Conservation (phyloP, 2,329 filamentous ascomycete species). For the Neonectria coccinea region DNA sequence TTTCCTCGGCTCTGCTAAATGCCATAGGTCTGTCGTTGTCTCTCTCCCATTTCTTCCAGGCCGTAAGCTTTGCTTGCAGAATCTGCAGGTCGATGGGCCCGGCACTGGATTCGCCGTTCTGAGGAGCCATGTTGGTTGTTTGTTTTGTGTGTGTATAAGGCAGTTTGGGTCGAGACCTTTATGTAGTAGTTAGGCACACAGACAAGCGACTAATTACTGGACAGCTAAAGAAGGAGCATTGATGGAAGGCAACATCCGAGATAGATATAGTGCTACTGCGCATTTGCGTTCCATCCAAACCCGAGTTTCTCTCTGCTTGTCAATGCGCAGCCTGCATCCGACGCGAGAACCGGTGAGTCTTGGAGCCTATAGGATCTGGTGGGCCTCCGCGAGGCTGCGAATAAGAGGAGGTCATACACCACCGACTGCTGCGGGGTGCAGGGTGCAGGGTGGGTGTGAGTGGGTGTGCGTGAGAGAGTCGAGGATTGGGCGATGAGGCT, state of each 20-base stretch:
- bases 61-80: conserved; percentile 3
- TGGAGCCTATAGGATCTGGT: not conserved
- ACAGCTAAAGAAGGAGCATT: not conserved
- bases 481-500: not conserved
- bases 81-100: conserved; percentile 1
- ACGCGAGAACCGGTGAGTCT: not conserved
- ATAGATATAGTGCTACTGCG: not conserved
- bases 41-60: conserved; percentile 49
- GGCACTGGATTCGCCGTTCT: not conserved
- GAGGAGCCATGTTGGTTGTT: conserved; percentile 11
- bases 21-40: conserved; percentile 33
- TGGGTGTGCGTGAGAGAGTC: not conserved
- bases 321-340: not conserved
- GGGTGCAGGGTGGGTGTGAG: too few species aligned
- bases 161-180: not conserved
- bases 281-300: not conserved
- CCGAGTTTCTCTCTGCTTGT: not conserved
- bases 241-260: not conserved
- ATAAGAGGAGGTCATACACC: conserved; percentile 3
- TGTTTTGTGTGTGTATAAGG: not conserved
- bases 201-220: not conserved
- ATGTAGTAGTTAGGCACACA: not conserved
- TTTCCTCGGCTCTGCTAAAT: conserved; percentile 23
- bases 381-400: conserved; percentile 18
- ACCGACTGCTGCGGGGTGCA: not conserved